phyloP scores from a whole-genome alignment of 2,329 filamentous ascomycete genomes.

The Ascochyta rabiei region DNA sequence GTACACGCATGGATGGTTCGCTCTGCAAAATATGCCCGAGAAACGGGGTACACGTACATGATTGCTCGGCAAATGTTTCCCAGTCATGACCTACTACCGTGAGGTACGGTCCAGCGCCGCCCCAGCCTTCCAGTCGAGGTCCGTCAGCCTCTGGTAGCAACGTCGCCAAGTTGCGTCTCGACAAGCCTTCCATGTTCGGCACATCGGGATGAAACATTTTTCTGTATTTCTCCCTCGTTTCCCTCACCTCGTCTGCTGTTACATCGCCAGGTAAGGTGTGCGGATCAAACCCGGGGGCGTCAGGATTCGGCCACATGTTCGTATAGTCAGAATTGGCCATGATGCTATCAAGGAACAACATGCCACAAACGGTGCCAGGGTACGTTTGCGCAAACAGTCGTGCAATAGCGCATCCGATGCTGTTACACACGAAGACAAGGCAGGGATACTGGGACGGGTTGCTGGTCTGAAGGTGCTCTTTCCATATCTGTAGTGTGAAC shows the following conservation, averaged over 20 bases:
- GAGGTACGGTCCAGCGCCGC: constrained; percentile 49
- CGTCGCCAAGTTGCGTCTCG: constrained; percentile 52
- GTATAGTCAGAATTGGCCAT: constrained; percentile 64
- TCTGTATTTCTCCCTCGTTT: constrained; percentile 45
- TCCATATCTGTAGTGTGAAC: constrained; percentile 51
- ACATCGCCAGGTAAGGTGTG: constrained; percentile 50
- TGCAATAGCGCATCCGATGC: constrained; percentile 60
- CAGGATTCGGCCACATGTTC: constrained; percentile 62
- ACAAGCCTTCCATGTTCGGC: constrained; percentile 58
- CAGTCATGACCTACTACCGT: constrained; percentile 62
- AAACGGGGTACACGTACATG: constrained; percentile 27
- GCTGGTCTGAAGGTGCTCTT: constrained; percentile 39
- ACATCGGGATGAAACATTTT: constrained; percentile 57
- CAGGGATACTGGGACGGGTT: constrained; percentile 42
- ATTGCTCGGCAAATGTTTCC: constrained; percentile 59
- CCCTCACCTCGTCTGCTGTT: constrained; percentile 41
- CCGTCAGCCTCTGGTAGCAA: constrained; percentile 54
- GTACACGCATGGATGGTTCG: background rate
- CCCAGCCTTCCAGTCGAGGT: constrained; percentile 50
- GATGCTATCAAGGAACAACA: constrained; percentile 63
- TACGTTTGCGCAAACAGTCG: constrained; percentile 59
- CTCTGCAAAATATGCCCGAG: background rate
- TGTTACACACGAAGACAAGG: constrained; percentile 58
- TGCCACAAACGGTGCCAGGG: constrained; percentile 53
- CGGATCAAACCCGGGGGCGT: constrained; percentile 54